Evolutionary conservation across 2,329 filamentous ascomycete species (phyloP).

Genomic region (Nigrograna mackinnonii): DNA sequence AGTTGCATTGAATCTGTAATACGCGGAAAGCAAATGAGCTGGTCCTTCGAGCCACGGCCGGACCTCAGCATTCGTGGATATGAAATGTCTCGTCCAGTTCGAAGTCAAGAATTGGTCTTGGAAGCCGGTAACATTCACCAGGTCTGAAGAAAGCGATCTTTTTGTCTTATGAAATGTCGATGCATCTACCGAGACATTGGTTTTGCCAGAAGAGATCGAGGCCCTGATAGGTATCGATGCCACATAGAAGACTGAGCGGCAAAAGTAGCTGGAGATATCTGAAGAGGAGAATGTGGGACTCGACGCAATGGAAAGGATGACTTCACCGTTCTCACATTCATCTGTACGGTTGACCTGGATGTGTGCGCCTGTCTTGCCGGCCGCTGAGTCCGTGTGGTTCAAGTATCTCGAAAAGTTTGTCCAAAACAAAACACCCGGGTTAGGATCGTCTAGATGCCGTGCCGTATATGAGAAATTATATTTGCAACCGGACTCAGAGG

Average conservation of each 20-base stretch:
- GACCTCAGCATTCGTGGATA: background rate
- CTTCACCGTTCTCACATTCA: background rate
- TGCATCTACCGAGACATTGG: background rate
- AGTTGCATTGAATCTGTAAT: background rate
- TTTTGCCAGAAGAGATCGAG: background rate
- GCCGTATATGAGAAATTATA: too few relatives aligned
- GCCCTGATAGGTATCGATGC: background rate
- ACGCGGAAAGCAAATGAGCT: background rate
- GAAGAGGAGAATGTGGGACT: background rate
- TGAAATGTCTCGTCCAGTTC: background rate
- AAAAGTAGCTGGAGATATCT: background rate
- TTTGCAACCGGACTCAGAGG: too few relatives aligned
- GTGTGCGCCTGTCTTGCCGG: too few relatives aligned
- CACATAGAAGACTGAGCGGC: background rate
- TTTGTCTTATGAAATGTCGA: background rate
- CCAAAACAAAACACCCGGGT: too few relatives aligned
- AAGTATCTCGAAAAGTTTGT: too few relatives aligned
- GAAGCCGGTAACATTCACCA: background rate
- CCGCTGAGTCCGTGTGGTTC: too few relatives aligned
- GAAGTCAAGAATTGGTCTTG: background rate
- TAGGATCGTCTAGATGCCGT: too few relatives aligned
- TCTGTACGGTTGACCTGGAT: background rate
- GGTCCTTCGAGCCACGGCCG: background rate
- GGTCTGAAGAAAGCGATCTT: background rate
- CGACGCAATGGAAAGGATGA: background rate